Evolutionary conservation across 164 flowering plant species (phyloP).

Genomic region (Saururus chinensis): DNA sequence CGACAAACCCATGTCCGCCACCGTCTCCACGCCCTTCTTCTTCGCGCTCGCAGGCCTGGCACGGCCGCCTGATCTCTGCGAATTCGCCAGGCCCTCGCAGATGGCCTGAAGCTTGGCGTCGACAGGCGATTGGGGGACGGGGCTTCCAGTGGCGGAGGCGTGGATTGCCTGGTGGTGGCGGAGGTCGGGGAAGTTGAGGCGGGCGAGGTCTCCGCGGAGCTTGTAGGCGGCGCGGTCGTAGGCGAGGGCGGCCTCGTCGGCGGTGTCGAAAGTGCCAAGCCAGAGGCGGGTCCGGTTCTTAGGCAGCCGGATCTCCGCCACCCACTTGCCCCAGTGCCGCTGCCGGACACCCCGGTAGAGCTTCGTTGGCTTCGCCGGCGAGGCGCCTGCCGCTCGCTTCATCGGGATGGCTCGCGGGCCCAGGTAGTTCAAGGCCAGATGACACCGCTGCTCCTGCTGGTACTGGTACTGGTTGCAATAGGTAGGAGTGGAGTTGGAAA

Average conservation of each 20-base stretch:
- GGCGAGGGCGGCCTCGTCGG: conserved; percentile 93
- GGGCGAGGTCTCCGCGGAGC: conserved; percentile 77
- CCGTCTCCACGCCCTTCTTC: conserved; percentile 1
- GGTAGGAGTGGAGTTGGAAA: conserved; percentile 6
- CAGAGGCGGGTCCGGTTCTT: conserved; percentile 81
- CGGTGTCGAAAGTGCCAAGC: conserved; percentile 92
- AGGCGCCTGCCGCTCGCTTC: conserved; percentile 55
- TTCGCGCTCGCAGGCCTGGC: too few relatives aligned
- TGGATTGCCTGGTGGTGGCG: conserved; percentile 36
- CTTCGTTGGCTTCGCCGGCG: conserved; percentile 63
- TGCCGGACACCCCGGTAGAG: conserved; percentile 91
- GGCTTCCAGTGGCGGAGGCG: conserved; percentile 33
- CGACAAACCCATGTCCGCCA: background rate
- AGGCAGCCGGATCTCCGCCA: conserved; percentile 84
- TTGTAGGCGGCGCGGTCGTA: conserved; percentile 82
- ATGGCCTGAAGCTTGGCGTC: conserved; percentile 88
- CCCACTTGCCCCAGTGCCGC: conserved; percentile 97
- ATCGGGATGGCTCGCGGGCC: conserved; percentile 48
- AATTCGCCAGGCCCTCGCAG: conserved; percentile 37
- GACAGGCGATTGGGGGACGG: conserved; percentile 63
- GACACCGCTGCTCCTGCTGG: conserved; percentile 10
- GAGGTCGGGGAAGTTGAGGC: conserved; percentile 82
- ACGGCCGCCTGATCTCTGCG: too few relatives aligned
- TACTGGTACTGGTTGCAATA: background rate
- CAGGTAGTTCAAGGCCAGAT: conserved; percentile 20